Base-by-base conservation (phyloP, 1,139 yeast species). In the Nakaseomyces glabratus region DNA sequence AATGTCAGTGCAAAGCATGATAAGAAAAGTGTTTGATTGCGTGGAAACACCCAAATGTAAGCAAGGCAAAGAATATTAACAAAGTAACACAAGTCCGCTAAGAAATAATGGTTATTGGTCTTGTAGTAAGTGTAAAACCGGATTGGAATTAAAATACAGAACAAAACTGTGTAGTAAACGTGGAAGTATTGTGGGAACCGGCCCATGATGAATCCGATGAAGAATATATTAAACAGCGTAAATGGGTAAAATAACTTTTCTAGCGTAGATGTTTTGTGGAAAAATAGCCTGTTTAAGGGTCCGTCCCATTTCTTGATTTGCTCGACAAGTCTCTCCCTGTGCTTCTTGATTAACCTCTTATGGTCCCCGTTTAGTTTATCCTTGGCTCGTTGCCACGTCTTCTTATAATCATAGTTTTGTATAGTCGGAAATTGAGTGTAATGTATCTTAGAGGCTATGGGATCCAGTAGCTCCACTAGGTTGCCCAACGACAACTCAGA, bases 71-170 rank as follows among this genome's bases (percentile, higher is more conserved):
- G 62, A 19, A 73, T 48, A 51, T 90, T 90, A 33, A 84, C 97
- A 57, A 81, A 90, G 58, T 90, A 90, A 60, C 98, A 90, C 46
- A 90, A 66, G 58, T 90, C 98, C 0, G 95, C 97, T 55, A 90
- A 65, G 54, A 77, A 90, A 60, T 84, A 90, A 44, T 88, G 95
- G 60, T 70, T 85, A 11, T 82, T 73, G 34, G 68, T 69, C 55
- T 82, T 82, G 61, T 79, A 81, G 59, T 84, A 90, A 1, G 93
- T 74, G 59, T 85, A 79, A 49, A 81, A 71, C 37, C 98, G 65
- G 33, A 88, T 76, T 0, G 98, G 97, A 78, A 88, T 73, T 42
- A 90, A 64, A 1, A 81, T 47, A 6, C 63, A 52, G 42, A 80
- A 69, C 36, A 84, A 60, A 0, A 61, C 61, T 0, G 95, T 74